Evolutionary conservation across 2,329 filamentous ascomycete species (phyloP).

Genomic region (Arthrocladium fulminans): DNA sequence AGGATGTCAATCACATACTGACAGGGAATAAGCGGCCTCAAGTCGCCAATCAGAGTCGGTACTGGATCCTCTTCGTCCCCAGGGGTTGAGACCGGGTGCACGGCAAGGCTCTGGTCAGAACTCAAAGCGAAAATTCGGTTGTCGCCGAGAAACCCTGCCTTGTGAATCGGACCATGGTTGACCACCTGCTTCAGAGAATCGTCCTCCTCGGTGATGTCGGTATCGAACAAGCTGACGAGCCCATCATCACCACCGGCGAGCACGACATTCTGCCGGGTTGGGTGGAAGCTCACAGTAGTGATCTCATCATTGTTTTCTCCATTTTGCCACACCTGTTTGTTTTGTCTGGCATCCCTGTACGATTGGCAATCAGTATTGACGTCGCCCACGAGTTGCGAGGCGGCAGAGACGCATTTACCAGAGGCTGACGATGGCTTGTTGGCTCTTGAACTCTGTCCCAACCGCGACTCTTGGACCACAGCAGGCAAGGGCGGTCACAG

Average conservation of each 20-base stretch:
- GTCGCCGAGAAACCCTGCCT: constrained; percentile 49
- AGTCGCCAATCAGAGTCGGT: constrained; percentile 46
- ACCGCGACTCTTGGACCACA: constrained; percentile 16
- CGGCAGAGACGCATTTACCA: constrained; percentile 12
- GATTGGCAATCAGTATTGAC: neutral
- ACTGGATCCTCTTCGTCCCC: constrained; percentile 41
- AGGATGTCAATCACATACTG: constrained; percentile 53
- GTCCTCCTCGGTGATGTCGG: constrained; percentile 49
- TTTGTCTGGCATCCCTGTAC: constrained; percentile 32
- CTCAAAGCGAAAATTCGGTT: constrained; percentile 50
- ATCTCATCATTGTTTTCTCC: constrained; percentile 50
- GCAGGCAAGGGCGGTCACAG: constrained; percentile 18
- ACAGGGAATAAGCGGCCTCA: constrained; percentile 46
- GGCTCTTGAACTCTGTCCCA: constrained; percentile 14
- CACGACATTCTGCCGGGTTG: constrained; percentile 43
- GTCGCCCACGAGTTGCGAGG: neutral
- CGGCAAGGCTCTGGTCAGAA: constrained; percentile 53
- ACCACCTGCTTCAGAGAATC: constrained; percentile 55
- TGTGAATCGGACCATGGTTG: constrained; percentile 55
- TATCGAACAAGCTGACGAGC: constrained; percentile 54
- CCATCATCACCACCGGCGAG: constrained; percentile 56
- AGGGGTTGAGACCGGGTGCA: constrained; percentile 43
- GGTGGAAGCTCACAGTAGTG: constrained; percentile 49
- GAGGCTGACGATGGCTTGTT: constrained; percentile 18
- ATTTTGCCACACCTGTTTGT: constrained; percentile 20